Evolutionary conservation across 768 basidiomycete genomes (phyloP).

Genomic region (Lactarius sanguifluus): DNA sequence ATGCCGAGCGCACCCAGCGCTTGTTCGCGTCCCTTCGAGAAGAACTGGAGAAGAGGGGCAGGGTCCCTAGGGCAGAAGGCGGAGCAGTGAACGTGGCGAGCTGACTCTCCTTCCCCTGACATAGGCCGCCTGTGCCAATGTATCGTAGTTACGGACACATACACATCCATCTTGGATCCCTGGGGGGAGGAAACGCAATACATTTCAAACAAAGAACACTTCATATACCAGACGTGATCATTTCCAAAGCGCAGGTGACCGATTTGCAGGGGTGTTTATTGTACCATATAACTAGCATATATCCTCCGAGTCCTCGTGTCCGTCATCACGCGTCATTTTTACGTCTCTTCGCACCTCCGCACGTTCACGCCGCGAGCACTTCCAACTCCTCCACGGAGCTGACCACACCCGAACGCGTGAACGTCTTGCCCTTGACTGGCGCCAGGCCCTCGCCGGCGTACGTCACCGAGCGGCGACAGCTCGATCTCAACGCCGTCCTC

Average conservation of each 20-base stretch:
- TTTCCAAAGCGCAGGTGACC: neutral
- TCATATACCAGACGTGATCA: neutral
- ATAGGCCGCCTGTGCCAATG: conserved; percentile 12
- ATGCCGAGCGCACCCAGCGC: conserved; percentile 79
- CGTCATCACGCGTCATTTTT: neutral
- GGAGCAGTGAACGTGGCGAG: conserved; percentile 13
- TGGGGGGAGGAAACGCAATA: neutral
- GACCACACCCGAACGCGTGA: conserved; percentile 72
- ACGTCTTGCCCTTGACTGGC: conserved; percentile 70
- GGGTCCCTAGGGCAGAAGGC: conserved; percentile 33
- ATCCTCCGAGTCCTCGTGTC: neutral
- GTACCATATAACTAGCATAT: neutral
- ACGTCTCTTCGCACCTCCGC: neutral
- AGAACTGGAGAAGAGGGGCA: conserved; percentile 72
- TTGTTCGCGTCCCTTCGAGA: conserved; percentile 78
- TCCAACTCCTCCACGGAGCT: conserved; percentile 69
- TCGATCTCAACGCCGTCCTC: conserved; percentile 81
- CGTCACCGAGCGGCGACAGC: conserved; percentile 80
- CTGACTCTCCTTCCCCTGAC: conserved; percentile 13
- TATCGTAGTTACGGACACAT: conserved; percentile 16
- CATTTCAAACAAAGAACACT: neutral
- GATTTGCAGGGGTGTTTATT: neutral
- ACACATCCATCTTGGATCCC: neutral
- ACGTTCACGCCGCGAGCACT: conserved; percentile 47
- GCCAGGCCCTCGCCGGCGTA: conserved; percentile 94